phyloP scores from a whole-genome alignment of 306 rosid species.

The Ziziphus jujuba region DNA sequence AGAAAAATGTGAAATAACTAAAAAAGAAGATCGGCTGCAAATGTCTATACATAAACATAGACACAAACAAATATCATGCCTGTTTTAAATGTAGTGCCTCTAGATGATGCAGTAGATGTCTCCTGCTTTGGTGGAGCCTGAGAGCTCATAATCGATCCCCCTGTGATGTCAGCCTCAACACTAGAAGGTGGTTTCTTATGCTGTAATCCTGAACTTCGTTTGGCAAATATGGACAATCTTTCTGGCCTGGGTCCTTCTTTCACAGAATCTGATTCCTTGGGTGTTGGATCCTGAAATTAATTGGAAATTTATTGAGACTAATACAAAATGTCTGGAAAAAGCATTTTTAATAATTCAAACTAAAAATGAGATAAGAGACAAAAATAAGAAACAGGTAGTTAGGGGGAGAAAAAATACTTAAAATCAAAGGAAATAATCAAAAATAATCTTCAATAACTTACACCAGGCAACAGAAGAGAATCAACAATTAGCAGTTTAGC shows the following conservation, averaged over 20 bases:
- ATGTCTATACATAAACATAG: not conserved
- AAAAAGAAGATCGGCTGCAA: not conserved
- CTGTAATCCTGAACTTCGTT: slow-evolving; percentile 56
- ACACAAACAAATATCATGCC: slow-evolving; percentile 41
- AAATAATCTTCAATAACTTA: slow-evolving; percentile 46
- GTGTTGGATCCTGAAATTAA: slow-evolving; percentile 51
- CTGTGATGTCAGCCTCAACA: slow-evolving; percentile 86
- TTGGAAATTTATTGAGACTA: slow-evolving; percentile 17
- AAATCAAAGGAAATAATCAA: slow-evolving; percentile 9
- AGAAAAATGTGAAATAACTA: not conserved
- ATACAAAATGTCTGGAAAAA: not conserved
- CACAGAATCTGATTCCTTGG: slow-evolving; percentile 55
- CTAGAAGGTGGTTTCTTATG: slow-evolving; percentile 82
- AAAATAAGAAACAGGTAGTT: not conserved
- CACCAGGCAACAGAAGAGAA: slow-evolving; percentile 81
- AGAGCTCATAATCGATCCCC: slow-evolving; percentile 73
- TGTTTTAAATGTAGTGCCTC: slow-evolving; percentile 58
- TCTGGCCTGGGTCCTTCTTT: slow-evolving; percentile 73
- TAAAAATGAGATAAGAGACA: not conserved
- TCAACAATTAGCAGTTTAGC: slow-evolving; percentile 76
- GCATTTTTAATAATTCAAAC: not conserved
- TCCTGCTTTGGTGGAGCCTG: slow-evolving; percentile 82
- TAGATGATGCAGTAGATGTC: slow-evolving; percentile 80
- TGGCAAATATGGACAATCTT: slow-evolving; percentile 48
- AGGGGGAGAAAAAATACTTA: not conserved